Percentiles rank a stretch among this genome's conserved stretches.
These are phyloP conservation scores for Trichopus zeylanicus DNA, from an alignment of 116 monocot species.

Conservation along the genomic window DNA sequence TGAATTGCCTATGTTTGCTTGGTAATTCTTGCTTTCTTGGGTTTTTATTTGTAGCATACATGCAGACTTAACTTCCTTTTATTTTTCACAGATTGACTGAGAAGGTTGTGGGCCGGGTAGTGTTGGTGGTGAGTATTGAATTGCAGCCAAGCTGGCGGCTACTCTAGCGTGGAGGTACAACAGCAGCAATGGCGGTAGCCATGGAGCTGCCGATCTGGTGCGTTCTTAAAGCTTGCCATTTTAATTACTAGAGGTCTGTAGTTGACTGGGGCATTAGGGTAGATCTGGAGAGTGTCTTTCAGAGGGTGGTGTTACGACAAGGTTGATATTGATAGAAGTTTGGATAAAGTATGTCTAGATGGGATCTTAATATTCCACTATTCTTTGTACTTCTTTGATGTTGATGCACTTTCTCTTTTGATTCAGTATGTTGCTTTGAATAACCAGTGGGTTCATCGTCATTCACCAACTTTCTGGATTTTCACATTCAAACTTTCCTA, in stretches of 20 bases:
- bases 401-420: no score
- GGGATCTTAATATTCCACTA: neutral
- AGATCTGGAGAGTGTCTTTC: no score
- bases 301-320: no score
- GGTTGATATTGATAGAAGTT: no score
- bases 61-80: no score
- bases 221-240: neutral
- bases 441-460: neutral
- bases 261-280: neutral
- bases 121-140: neutral
- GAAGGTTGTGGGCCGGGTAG: neutral
- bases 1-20: neutral
- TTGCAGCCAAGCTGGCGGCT: constrained; percentile 50
- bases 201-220: constrained; percentile 67
- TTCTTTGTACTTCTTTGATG: neutral
- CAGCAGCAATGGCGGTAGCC: constrained; percentile 47
- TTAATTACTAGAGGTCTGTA: neutral
- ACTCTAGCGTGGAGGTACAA: constrained; percentile 60
- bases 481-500: no score
- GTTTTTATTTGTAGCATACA: no score
- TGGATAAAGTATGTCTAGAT: no score
- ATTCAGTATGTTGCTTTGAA: no score
- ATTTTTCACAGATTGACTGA: neutral
- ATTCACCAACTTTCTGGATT: neutral
- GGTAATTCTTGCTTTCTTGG: no score